phyloP scores from a whole-genome alignment of 768 basidiomycete genomes.

The Hygrophorus russula region DNA sequence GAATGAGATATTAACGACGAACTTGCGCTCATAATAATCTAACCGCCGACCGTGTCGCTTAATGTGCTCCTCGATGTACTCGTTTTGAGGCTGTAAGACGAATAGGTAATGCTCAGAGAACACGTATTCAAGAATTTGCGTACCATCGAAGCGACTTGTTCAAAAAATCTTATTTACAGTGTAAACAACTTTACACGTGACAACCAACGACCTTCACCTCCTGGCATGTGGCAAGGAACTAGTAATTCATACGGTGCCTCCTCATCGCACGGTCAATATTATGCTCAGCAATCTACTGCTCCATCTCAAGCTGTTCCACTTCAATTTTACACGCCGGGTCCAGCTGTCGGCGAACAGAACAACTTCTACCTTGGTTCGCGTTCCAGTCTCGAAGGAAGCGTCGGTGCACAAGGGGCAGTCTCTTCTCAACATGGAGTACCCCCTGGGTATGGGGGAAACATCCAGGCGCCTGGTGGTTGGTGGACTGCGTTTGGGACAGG shows the following conservation, averaged over 20 bases:
- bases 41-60: constrained; percentile 92
- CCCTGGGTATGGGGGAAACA: constrained; percentile 56
- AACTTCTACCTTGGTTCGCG: constrained; percentile 61
- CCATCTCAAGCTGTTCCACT: constrained; percentile 47
- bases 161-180: constrained; percentile 7
- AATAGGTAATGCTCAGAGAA: background rate
- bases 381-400: constrained; percentile 67
- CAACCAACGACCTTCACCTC: background rate
- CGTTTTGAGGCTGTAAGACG: constrained; percentile 52
- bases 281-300: constrained; percentile 35
- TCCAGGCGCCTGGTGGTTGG: constrained; percentile 70
- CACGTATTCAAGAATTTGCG: background rate
- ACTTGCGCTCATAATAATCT: constrained; percentile 96
- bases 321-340: constrained; percentile 65
- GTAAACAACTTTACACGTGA: background rate
- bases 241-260: constrained; percentile 48
- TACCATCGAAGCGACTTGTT: constrained; percentile 39
- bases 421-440: constrained; percentile 27
- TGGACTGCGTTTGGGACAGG: constrained; percentile 96
- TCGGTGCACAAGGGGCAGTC: constrained; percentile 43
- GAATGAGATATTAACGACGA: constrained; percentile 23
- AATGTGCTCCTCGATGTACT: constrained; percentile 98
- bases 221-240: constrained; percentile 67
- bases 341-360: constrained; percentile 35
- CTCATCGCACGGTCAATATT: constrained; percentile 51